Evolutionary conservation across 2,329 filamentous ascomycete genomes (phyloP).

Genomic region (Niveomyces coronatus): DNA sequence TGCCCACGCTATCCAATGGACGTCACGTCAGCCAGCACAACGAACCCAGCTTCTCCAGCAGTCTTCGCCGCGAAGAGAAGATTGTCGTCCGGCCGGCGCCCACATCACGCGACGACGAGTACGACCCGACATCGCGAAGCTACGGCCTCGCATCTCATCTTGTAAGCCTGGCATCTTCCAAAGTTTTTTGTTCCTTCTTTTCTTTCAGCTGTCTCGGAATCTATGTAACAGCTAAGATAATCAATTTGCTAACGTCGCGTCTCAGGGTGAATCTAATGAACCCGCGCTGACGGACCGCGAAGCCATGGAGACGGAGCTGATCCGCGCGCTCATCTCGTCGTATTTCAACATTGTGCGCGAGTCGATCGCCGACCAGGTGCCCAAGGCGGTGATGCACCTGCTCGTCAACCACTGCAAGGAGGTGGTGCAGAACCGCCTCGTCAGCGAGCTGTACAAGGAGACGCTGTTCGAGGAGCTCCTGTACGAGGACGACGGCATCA

Average conservation of each 20-base stretch:
- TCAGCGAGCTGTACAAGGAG: constrained; percentile 93
- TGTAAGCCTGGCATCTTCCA: too few relatives aligned
- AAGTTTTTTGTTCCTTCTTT: constrained; percentile 21
- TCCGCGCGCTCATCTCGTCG: constrained; percentile 88
- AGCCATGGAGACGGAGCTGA: constrained; percentile 94
- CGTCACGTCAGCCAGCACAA: constrained; percentile 69
- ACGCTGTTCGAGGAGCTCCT: constrained; percentile 81
- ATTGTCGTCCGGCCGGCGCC: constrained; percentile 39
- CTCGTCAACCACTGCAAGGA: constrained; percentile 98
- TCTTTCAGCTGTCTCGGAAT: too few relatives aligned
- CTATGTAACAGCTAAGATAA: too few relatives aligned
- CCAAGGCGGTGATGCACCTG: constrained; percentile 97
- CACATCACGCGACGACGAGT: constrained; percentile 30
- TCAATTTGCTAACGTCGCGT: constrained; percentile 15
- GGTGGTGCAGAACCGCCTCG: constrained; percentile 90
- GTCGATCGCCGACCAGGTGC: constrained; percentile 96
- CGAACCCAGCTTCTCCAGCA: constrained; percentile 76
- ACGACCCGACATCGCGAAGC: constrained; percentile 30
- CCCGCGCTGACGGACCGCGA: constrained; percentile 91
- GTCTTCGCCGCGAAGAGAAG: constrained; percentile 63
- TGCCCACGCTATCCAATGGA: constrained; percentile 17
- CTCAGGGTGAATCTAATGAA: constrained; percentile 54
- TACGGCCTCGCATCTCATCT: constrained; percentile 41
- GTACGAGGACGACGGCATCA: constrained; percentile 95
- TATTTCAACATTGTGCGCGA: constrained; percentile 99